Evolutionary conservation across 2,329 filamentous ascomycete genomes (phyloP), one percentile per base, ranked within the genome.

Genomic region (Apiospora hydei): DNA sequence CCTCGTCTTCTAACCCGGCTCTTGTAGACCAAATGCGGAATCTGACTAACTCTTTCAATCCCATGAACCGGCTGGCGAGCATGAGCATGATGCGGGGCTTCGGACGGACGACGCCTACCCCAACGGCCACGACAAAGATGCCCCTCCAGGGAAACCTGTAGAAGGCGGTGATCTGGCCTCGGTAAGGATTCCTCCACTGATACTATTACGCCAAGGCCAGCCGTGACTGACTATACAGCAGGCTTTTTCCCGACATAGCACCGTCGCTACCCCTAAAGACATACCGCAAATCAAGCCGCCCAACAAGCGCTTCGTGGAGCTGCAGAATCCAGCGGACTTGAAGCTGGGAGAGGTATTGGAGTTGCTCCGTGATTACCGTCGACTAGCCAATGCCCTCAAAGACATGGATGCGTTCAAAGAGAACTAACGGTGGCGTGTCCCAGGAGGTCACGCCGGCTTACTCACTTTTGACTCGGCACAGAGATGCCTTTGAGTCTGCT

Each of bases 21-120:
- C 82, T 91, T 16, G 89, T 97, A 1, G 94, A 97, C 74, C 94
- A 94, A 16, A 92, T 97, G 85, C 91, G 93, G 71, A 96, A 89
- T 79, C 87, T 97, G 73, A 92, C 94, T 49, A 96, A 89, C 80
- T 92, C 92, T 0, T 85, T 97, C 46, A 97, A 97, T 77, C 94
- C 94, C 3, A 91, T 97, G 80, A 94, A 91, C 64, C 90, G 94
- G 69, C 89, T 97, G 69, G 90, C 92, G 1, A 85, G 91, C 46
- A 94, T 96, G 79, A 88, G 89, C 71, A 88, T 91, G 79, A 92
- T 97, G 76, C 90, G 93, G 71, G 91, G 91, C 0, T 96, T 97
- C 77, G 93, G 94, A 1, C 86, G 92, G 70, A 82, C 85, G 30
- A 82, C 85, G 26, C 82, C 85, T 11, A 86, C 77, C 64, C 77